Percentiles rank a stretch among this genome's conserved stretches.
phyloP scores from a whole-genome alignment of 805 yeast genomes.

The Saccharomycopsis capsularis region DNA sequence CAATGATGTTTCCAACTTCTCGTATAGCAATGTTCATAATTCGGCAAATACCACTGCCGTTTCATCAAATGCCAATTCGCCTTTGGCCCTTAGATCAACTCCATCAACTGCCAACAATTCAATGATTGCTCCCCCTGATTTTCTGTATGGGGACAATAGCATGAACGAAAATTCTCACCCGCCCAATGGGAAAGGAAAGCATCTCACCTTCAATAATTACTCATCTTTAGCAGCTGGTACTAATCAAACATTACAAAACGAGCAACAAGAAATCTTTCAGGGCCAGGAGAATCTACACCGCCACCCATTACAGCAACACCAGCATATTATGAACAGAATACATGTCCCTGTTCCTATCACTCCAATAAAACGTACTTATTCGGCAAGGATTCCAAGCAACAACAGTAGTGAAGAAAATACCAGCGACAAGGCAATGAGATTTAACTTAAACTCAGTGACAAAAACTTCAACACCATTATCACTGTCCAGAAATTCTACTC shows the following conservation, averaged over 20 bases:
- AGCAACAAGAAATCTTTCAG: neutral
- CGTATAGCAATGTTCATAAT: neutral
- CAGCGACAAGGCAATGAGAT: neutral
- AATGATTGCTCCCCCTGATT: neutral
- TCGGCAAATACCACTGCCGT: neutral
- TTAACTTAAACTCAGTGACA: neutral
- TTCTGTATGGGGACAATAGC: neutral
- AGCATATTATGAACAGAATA: neutral
- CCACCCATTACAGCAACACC: neutral
- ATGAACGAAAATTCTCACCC: no score
- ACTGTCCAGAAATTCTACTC: neutral
- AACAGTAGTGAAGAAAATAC: neutral
- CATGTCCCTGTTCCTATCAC: neutral
- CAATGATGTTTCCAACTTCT: neutral
- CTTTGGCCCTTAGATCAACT: neutral
- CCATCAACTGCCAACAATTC: neutral
- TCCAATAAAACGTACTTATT: neutral
- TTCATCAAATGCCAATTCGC: neutral
- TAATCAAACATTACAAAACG: neutral
- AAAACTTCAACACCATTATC: neutral
- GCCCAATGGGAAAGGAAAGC: no score
- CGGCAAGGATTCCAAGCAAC: neutral
- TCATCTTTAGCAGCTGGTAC: neutral
- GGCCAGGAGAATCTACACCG: neutral
- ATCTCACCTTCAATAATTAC: no score